Base-by-base conservation (phyloP, 306 rosid genomes). In the Calophaca sinica region DNA sequence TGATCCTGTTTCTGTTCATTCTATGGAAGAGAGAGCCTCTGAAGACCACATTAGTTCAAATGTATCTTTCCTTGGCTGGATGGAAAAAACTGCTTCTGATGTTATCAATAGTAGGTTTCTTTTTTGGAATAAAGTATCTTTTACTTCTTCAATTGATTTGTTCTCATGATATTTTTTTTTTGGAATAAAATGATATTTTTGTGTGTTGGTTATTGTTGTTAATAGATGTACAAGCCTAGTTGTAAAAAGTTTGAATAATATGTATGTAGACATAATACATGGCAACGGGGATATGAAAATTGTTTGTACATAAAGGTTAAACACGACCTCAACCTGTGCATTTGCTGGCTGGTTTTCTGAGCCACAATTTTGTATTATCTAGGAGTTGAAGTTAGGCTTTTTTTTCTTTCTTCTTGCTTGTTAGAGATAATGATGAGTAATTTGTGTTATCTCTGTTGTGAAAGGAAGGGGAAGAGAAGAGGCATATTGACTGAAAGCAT, bases 31-130 rank as follows among this genome's bases (percentile, higher is more conserved):
- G 66, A 87, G 78, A 66, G 64, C 76, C 48, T 75, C 79, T 44
- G 86, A 77, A 62, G 82, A 80, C 65, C 80, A 57, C 9, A 26
- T 76, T 60, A 75, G 53, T 81, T 83, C 89, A 80, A 87, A 91
- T 86, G 57, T 86, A 83, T 84, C 93, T 80, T 86, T 84, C 68
- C 87, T 94, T 78, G 87, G 87, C 76, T 91, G 93, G 96, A 87
- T 86, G 90, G 91, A 86, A 71, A 82, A 82, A 74, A 42, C 87
- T 80, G 86, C 87, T 66, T 89, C 90, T 74, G 96, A 91, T 77
- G 84, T 94, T 72, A 82, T 83, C 39, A 81, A 84, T 75, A 88
- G 98, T 94, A 91, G 51, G 98, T 91, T 67, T 80, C 79, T 75
- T 54, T 68, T 61, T 14, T 12, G 76, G 45, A 20, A 20, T 55